Conservation (phyloP, 371 early-diverging fungal species). For the Rhizopus arrhizus region DNA sequence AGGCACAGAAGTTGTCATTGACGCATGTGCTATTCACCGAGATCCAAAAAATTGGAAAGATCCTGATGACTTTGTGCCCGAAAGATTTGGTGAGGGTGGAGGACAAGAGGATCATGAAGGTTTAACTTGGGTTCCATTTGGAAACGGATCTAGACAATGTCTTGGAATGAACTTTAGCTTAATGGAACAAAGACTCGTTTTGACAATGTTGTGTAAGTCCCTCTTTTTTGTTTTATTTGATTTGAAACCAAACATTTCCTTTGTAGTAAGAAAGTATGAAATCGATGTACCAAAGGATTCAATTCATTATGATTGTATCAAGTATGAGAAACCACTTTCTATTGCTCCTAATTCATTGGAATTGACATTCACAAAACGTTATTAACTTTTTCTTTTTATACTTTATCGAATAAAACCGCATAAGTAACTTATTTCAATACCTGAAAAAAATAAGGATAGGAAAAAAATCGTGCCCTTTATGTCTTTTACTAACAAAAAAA, state of each 20-base stretch:
- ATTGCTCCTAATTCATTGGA: constrained; percentile 15
- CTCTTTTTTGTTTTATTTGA: not conserved
- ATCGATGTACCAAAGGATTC: constrained; percentile 29
- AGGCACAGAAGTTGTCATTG: constrained; percentile 38
- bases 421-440: no score
- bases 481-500: no score
- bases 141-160: constrained; percentile 34
- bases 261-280: constrained; percentile 35
- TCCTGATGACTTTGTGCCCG: constrained; percentile 17
- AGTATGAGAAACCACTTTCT: constrained; percentile 14
- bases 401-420: no score
- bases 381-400: constrained; percentile 4
- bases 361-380: constrained; percentile 23
- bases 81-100: constrained; percentile 15
- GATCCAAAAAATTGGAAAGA: constrained; percentile 33
- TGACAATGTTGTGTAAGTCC: constrained; percentile 40
- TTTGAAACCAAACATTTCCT: not conserved
- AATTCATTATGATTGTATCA: constrained; percentile 24
- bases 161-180: constrained; percentile 53
- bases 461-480: no score
- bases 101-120: constrained; percentile 12
- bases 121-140: constrained; percentile 36
- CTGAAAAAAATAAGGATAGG: no score
- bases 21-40: constrained; percentile 40
- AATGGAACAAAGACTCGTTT: constrained; percentile 46